Base-by-base conservation (phyloP, 495 filamentous ascomycete species). In the Cenococcum geophilum region DNA sequence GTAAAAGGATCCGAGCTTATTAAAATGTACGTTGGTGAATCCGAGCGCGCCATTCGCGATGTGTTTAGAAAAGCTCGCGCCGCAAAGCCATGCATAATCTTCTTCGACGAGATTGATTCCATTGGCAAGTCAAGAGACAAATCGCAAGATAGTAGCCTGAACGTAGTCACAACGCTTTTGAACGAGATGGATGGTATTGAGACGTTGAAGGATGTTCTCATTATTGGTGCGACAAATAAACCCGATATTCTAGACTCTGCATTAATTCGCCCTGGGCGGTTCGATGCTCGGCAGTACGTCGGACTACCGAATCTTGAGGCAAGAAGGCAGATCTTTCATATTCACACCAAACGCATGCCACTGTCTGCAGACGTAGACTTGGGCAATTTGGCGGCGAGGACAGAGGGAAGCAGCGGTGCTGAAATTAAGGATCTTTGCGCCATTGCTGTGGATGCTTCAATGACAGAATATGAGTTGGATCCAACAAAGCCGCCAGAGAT, bases 131-230 rank as follows among this genome's bases (percentile, higher is more conserved):
- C 84, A 61, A 81, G 91, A 22, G 79, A 83, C 36, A 77, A 75
- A 16, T 71, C 76, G 18, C 65, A 76, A 5, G 76, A 76, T 40
- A 75, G 73, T 34, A 74, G 77, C 14, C 78, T 96, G 21, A 93
- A 96, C 73, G 88, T 96, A 14, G 78, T 98, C 1, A 95, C 92
- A 3, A 95, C 93, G 1, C 71, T 98, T 34, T 78, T 98, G 9
- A 97, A 91, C 65, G 93, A 98, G 71, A 92, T 98, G 87, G 92
- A 97, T 69, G 93, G 93, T 21, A 92, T 98, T 65, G 89, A 96
- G 68, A 81, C 84, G 32, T 74, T 95, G 40, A 85, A 86, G 58
- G 89, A 86, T 57, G 91, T 98, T 1, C 81, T 92, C 53, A 86
- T 97, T 12, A 81, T 98, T n/a, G 93, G 91, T 3, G 93, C 93